Evolutionary conservation across 2,329 filamentous ascomycete genomes (phyloP), one percentile per base, ranked within the genome.

Genomic region (Huntiella omanensis): DNA sequence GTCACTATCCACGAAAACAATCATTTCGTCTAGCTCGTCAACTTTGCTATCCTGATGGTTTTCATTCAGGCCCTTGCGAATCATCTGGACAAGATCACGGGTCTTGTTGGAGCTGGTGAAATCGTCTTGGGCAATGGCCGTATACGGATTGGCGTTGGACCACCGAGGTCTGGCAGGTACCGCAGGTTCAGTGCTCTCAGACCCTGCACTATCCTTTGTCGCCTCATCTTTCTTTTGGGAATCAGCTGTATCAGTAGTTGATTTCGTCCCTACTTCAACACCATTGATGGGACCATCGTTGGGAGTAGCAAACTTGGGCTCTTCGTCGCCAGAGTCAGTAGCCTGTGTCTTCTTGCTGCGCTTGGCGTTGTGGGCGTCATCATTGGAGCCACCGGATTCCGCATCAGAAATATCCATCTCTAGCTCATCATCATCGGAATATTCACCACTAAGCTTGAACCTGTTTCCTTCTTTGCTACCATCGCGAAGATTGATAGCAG

Each of bases 131-230:
- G 43, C 35, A 7, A 94, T 67, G 2, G 76, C 82, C 4, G 84
- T 93, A 61, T 96, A 95, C 0, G 87, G 86, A 58, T 96, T 88
- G 3, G 88, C 87, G 54, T 96, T 96, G 4, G 86, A 94, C 88
- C 88, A 96, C 59, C 82, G 86, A 3, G 86, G 85, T 4, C 59
- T 61, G 11, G 39, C 32, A 32, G 37, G 37, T 22, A 7, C 28
- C 3, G 39, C 36, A 16, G 11, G 32, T 10, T 19, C 16, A 32
- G 28, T 12, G 13, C 34, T 32, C 33, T 16, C 4, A 12, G 33
- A 16, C 16, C 39, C 40, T 11, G n/a, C 33, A 47, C 16, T 40
- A 7, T 39, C 36, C n/a, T 12, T 35, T 16, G 15, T 32, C 5
- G n/a, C 17, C 16, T 38, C 13, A 45, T 35, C 16, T 15, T 33